Evolutionary conservation across 2,329 filamentous ascomycete species (phyloP).

Genomic region (Zalaria sp.): DNA sequence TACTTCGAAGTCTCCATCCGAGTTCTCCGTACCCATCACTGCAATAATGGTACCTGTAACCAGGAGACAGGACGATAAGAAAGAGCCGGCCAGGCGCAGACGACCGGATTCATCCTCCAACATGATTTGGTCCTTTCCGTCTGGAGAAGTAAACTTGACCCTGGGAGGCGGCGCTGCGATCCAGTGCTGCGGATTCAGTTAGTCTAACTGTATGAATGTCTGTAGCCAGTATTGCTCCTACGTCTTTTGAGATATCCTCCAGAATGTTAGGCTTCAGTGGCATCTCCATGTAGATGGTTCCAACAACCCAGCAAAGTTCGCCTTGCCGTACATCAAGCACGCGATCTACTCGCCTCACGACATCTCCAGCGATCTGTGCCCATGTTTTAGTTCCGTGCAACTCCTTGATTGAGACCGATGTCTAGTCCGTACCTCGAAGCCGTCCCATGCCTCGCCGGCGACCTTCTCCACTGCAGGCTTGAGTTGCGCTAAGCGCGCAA

Average conservation of each 20-base stretch:
- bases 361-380: conserved; percentile 55
- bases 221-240: conserved; percentile 25
- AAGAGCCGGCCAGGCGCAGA: conserved; percentile 59
- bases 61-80: conserved; percentile 54
- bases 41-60: conserved; percentile 90
- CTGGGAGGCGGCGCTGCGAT: conserved; percentile 67
- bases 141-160: conserved; percentile 58
- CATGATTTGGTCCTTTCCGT: conserved; percentile 55
- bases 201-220: background rate
- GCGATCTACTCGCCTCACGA: conserved; percentile 62
- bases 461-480: conserved; percentile 69
- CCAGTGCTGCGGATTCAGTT: conserved; percentile 55
- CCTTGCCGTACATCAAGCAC: conserved; percentile 94
- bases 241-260: conserved; percentile 87
- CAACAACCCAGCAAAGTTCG: conserved; percentile 85
- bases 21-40: conserved; percentile 89
- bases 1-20: conserved; percentile 82
- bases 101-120: conserved; percentile 93
- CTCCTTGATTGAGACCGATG: background rate
- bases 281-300: conserved; percentile 97
- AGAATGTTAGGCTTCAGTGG: conserved; percentile 88
- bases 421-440: conserved; percentile 39
- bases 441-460: conserved; percentile 63
- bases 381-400: background rate
- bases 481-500: conserved; percentile 73